A percentile compares a stretch with the other conserved stretches of the same genome.
Evolutionary conservation across 2,329 filamentous ascomycete species (phyloP).

Genomic region (Akanthomyces uredinophilus): DNA sequence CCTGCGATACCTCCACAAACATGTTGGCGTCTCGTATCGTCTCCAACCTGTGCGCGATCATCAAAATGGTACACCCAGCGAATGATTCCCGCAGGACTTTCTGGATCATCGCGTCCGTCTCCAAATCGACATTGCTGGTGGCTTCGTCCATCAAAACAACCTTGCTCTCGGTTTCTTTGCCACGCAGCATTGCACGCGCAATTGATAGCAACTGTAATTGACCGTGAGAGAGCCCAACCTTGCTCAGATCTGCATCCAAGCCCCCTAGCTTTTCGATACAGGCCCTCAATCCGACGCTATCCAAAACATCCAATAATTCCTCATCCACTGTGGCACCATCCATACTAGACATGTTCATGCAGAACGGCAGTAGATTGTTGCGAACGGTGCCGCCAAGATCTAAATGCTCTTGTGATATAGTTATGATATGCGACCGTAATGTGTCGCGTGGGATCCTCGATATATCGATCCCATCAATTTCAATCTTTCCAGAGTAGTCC

Average conservation of each 20-base stretch:
- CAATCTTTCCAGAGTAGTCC: conserved; percentile 15
- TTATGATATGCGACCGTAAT: conserved; percentile 41
- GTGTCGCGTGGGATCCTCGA: conserved; percentile 30
- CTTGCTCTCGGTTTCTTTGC: conserved; percentile 11
- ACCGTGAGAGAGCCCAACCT: conserved; percentile 27
- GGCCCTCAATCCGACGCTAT: conserved; percentile 13
- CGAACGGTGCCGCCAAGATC: conserved; percentile 27
- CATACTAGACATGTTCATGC: conserved; percentile 34
- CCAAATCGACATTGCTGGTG: conserved; percentile 17
- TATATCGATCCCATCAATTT: conserved; percentile 37
- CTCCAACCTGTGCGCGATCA: conserved; percentile 16
- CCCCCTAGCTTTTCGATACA: conserved; percentile 26
- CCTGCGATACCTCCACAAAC: background rate
- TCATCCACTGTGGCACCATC: background rate
- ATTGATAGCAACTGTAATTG: conserved; percentile 1
- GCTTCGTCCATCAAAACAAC: background rate
- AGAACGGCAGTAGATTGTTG: conserved; percentile 19
- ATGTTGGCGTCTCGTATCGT: conserved; percentile 6
- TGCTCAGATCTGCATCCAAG: conserved; percentile 27
- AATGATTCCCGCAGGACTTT: conserved; percentile 15
- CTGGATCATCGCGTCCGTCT: conserved; percentile 15
- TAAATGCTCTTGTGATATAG: conserved; percentile 43
- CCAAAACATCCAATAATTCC: conserved; percentile 2
- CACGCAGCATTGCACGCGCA: conserved; percentile 14
- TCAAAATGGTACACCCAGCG: conserved; percentile 13